phyloP scores from a whole-genome alignment of 129 eudicot species.

The Oenanthe sinensis region DNA sequence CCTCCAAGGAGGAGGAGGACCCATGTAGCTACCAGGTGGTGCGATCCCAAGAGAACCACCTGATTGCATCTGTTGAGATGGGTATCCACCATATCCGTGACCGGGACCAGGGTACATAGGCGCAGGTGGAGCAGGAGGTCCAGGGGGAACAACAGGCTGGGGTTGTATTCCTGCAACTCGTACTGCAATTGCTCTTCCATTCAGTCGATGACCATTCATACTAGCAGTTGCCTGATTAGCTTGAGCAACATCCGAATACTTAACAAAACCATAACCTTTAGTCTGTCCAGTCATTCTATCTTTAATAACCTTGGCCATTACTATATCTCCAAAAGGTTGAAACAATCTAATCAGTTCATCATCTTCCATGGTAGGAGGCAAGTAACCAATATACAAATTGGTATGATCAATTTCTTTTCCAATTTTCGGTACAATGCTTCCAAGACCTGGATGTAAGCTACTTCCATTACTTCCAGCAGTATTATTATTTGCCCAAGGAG shows the following conservation, averaged over 20 bases:
- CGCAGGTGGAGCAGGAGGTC: conserved; percentile 54
- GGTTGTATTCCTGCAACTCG: conserved; percentile 97
- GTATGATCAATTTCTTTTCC: conserved; percentile 76
- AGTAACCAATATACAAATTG: conserved; percentile 73
- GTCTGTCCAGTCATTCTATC: conserved; percentile 65
- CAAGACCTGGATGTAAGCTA: conserved; percentile 54
- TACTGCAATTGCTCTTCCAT: conserved; percentile 84
- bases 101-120: conserved; percentile 49
- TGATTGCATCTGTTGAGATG: conserved; percentile 59
- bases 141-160: conserved; percentile 71
- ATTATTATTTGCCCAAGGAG: conserved; percentile 45
- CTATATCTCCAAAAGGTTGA: conserved; percentile 77
- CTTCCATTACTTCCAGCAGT: conserved; percentile 21
- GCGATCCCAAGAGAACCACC: conserved; percentile 67
- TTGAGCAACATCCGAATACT: conserved; percentile 61
- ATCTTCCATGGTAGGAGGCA: conserved; percentile 86
- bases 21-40: conserved; percentile 56
- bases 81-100: conserved; percentile 49
- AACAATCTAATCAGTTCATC: conserved; percentile 65
- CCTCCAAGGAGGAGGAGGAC: conserved; percentile 73
- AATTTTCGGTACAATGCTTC: conserved; percentile 39
- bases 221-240: conserved; percentile 75
- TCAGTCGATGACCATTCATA: conserved; percentile 82
- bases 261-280: conserved; percentile 92
- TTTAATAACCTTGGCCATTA: conserved; percentile 90